Evolutionary conservation across 495 filamentous ascomycete species (phyloP).

Genomic region (Tuber magnatum): DNA sequence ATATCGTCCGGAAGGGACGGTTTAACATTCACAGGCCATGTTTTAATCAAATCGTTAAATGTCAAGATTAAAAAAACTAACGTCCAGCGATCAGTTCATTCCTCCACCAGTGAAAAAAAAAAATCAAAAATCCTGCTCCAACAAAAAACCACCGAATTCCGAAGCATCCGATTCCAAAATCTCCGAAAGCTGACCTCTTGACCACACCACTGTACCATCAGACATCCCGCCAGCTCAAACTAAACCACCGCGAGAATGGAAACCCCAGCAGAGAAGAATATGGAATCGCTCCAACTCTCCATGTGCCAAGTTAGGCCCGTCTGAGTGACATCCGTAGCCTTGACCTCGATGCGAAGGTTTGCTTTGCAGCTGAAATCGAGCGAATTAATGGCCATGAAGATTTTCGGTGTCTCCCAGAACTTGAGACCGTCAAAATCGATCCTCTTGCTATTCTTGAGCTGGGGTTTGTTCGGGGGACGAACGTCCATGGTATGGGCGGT

Average conservation of each 20-base stretch:
- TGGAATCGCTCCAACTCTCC: not conserved
- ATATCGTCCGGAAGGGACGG: not conserved
- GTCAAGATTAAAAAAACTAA: not conserved
- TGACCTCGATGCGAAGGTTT: constrained; percentile 8
- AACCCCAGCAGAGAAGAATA: not conserved
- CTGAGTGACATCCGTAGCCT: not conserved
- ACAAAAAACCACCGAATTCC: not conserved
- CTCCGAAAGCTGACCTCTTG: not conserved
- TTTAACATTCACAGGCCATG: not conserved
- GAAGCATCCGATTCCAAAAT: not conserved
- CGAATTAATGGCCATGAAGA: constrained; percentile 9
- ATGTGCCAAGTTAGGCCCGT: constrained; percentile 11
- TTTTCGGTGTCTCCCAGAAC: constrained; percentile 1
- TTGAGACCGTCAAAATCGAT: not conserved
- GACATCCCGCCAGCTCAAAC: not conserved
- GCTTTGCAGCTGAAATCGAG: not conserved
- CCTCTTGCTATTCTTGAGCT: not conserved
- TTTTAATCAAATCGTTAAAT: not conserved
- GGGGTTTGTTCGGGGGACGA: not conserved
- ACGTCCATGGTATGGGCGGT: constrained; percentile 21
- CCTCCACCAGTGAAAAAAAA: too few species aligned
- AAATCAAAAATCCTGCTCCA: not conserved
- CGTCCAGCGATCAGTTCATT: not conserved
- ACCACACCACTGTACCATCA: not conserved
- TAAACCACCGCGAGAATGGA: constrained; percentile 7